These are phyloP conservation scores for Stemphylium vesicarium DNA, from an alignment of 2,329 filamentous ascomycete genomes.

Conservation along the genomic window DNA sequence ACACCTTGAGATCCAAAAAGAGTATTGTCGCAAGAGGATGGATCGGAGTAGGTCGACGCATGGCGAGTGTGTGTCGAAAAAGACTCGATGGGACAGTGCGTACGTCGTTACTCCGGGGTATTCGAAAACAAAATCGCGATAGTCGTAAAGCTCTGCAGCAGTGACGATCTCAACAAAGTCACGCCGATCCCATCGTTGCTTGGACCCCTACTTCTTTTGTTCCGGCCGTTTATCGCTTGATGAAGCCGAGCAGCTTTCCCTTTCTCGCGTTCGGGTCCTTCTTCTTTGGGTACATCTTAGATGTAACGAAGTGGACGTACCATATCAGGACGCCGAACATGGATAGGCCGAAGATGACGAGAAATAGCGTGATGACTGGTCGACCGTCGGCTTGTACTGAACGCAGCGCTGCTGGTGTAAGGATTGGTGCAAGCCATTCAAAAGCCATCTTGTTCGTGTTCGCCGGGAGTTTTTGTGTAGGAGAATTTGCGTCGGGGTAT, in stretches of 20 bases:
- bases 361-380: slow-evolving; percentile 83
- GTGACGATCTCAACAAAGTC: neutral
- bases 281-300: slow-evolving; percentile 38
- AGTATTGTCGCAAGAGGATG: neutral
- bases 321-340: slow-evolving; percentile 32
- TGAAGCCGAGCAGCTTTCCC: slow-evolving; percentile 29
- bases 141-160: neutral
- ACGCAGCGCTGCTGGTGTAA: slow-evolving; percentile 39
- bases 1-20: neutral
- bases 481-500: neutral
- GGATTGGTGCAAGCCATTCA: slow-evolving; percentile 41
- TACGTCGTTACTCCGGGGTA: neutral
- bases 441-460: slow-evolving; percentile 29
- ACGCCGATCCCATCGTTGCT: neutral
- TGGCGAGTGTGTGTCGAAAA: neutral
- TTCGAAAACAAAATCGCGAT: neutral
- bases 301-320: slow-evolving; percentile 40
- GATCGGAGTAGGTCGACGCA: neutral
- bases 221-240: slow-evolving; percentile 23
- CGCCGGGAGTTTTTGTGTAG: neutral
- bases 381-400: slow-evolving; percentile 65
- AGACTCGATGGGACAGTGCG: neutral
- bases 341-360: slow-evolving; percentile 75
- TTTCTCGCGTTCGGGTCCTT: slow-evolving; percentile 35
- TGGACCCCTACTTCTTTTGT: neutral